These are phyloP conservation scores for Petrea volubilis DNA, from an alignment of 257 asterid genomes.

Conservation along the genomic window DNA sequence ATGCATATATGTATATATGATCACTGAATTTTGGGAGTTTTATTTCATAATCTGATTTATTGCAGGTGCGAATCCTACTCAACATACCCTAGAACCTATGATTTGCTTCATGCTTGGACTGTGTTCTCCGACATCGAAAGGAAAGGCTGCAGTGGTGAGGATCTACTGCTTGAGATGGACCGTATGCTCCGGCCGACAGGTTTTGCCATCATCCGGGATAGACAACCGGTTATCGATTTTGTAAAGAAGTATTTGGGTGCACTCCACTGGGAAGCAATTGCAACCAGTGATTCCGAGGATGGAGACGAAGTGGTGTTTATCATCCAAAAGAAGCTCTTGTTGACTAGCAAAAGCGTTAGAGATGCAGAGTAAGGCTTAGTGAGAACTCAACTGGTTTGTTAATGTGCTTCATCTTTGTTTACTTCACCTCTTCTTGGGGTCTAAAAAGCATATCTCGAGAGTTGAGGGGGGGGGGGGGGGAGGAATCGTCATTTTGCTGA, in stretches of 20 bases:
- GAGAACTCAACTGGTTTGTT: background rate
- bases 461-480: slow-evolving; percentile 21
- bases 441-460: slow-evolving; percentile 38
- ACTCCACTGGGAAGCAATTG: slow-evolving; percentile 89
- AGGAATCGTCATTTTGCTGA: slow-evolving; percentile 41
- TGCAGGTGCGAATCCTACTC: slow-evolving; percentile 96
- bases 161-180: slow-evolving; percentile 84
- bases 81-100: slow-evolving; percentile 93
- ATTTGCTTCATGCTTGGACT: slow-evolving; percentile 87
- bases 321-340: slow-evolving; percentile 84
- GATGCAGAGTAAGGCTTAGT: slow-evolving; percentile 51
- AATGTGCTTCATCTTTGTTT: slow-evolving; percentile 23
- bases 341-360: slow-evolving; percentile 84
- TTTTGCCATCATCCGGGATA: slow-evolving; percentile 69
- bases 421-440: slow-evolving; percentile 40
- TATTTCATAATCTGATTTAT: background rate
- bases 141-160: slow-evolving; percentile 97
- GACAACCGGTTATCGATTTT: slow-evolving; percentile 71
- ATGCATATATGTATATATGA: no score
- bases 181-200: slow-evolving; percentile 95
- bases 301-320: slow-evolving; percentile 65
- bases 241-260: slow-evolving; percentile 75
- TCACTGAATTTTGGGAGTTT: no score
- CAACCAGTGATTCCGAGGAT: slow-evolving; percentile 52
- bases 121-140: slow-evolving; percentile 83